phyloP scores from a whole-genome alignment of 225 moss, liverwort and hornwort species.

The Pleurozium schreberi region DNA sequence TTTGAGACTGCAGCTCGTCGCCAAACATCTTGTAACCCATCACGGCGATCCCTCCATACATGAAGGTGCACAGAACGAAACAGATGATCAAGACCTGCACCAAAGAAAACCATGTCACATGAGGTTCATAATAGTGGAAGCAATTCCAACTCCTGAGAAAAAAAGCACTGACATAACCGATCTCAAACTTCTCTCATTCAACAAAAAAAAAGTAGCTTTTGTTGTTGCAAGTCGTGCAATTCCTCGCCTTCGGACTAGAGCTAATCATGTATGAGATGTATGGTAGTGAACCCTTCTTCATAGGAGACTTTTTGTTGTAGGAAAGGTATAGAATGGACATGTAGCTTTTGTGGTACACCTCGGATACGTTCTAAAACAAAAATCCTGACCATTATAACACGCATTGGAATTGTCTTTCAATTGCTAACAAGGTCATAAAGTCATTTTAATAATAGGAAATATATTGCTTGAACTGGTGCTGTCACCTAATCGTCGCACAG shows the following conservation, averaged over 20 bases:
- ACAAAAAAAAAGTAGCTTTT: background rate
- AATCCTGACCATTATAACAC: background rate
- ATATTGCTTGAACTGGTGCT: background rate
- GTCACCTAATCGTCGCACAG: background rate
- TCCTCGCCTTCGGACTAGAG: background rate
- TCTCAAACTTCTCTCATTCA: background rate
- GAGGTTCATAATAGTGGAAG: background rate
- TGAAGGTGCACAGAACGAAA: slow-evolving; percentile 53
- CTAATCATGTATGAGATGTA: background rate
- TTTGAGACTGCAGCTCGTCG: slow-evolving; percentile 55
- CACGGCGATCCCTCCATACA: slow-evolving; percentile 70
- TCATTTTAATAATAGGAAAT: background rate
- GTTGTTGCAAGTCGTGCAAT: background rate
- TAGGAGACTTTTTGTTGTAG: background rate
- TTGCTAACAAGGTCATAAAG: background rate
- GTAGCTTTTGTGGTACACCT: background rate
- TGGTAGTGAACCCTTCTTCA: background rate
- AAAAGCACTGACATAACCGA: background rate
- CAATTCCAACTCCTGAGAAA: background rate
- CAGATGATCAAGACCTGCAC: slow-evolving; percentile 68
- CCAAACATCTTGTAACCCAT: slow-evolving; percentile 92
- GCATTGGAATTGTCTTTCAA: background rate
- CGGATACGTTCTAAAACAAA: background rate
- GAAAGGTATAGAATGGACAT: background rate
- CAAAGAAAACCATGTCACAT: background rate